Evolutionary conservation across 768 basidiomycete species (phyloP).

Genomic region (Suillus subluteus): DNA sequence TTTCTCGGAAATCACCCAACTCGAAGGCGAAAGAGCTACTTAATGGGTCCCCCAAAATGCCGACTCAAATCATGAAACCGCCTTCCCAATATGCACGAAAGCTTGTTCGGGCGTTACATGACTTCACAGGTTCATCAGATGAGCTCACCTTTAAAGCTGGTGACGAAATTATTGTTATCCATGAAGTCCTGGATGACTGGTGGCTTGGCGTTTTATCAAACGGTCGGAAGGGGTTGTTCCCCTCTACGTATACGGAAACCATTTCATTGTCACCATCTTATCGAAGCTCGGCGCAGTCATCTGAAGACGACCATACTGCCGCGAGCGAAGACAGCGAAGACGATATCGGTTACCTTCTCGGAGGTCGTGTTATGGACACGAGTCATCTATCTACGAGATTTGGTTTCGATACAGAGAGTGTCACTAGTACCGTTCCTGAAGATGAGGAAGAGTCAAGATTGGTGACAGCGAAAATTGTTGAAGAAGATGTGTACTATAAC

Average conservation of each 20-base stretch:
- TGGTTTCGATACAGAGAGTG: conserved; percentile 42
- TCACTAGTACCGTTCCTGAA: conserved; percentile 45
- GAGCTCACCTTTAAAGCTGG: conserved; percentile 79
- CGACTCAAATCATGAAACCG: conserved; percentile 51
- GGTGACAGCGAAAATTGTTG: conserved; percentile 33
- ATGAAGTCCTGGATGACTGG: conserved; percentile 88
- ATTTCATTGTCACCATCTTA: conserved; percentile 18
- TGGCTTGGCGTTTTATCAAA: conserved; percentile 77
- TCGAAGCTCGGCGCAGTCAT: conserved; percentile 37
- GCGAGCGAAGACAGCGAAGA: conserved; percentile 28
- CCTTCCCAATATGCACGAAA: conserved; percentile 53
- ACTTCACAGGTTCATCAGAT: conserved; percentile 75
- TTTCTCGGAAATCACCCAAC: conserved; percentile 32
- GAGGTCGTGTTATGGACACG: conserved; percentile 20
- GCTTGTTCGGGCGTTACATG: conserved; percentile 70
- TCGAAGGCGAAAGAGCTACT: conserved; percentile 26
- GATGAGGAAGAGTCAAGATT: conserved; percentile 47
- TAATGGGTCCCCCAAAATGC: conserved; percentile 29
- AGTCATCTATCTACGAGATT: conserved; percentile 9
- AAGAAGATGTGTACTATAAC: conserved; percentile 25
- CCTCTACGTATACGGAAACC: conserved; percentile 70
- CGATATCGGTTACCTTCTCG: conserved; percentile 15
- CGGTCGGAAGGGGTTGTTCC: conserved; percentile 81
- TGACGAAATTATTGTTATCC: conserved; percentile 73
- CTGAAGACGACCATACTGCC: conserved; percentile 20